These are phyloP conservation scores for Suhomyces anneliseae DNA, from an alignment of 1,139 yeast species.

Conservation along the genomic window DNA sequence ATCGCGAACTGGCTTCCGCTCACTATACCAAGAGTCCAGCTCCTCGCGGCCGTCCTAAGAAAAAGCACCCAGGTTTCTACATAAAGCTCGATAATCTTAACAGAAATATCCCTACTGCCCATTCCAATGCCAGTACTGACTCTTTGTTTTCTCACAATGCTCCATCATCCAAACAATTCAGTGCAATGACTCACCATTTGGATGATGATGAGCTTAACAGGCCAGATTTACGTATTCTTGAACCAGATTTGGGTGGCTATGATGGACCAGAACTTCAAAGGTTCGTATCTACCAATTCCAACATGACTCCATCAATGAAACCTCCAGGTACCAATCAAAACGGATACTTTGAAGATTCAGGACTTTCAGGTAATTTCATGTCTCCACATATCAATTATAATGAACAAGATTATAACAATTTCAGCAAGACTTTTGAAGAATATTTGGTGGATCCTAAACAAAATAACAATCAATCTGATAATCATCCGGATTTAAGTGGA, in stretches of 20 bases:
- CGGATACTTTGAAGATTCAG: slow-evolving; percentile 36
- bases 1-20: neutral
- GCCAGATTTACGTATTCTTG: slow-evolving; percentile 17
- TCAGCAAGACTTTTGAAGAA: slow-evolving; percentile 10
- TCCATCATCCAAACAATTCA: slow-evolving; percentile 7
- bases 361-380: slow-evolving; percentile 6
- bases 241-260: slow-evolving; percentile 21
- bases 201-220: slow-evolving; percentile 5
- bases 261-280: slow-evolving; percentile 13
- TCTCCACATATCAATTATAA: slow-evolving; percentile 12
- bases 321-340: slow-evolving; percentile 36
- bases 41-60: slow-evolving; percentile 10
- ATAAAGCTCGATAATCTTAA: slow-evolving; percentile 15
- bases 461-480: neutral
- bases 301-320: slow-evolving; percentile 42
- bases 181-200: slow-evolving; percentile 6
- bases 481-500: slow-evolving; percentile 20
- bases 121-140: slow-evolving; percentile 5
- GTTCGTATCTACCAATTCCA: slow-evolving; percentile 14
- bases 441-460: slow-evolving; percentile 6
- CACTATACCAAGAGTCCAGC: slow-evolving; percentile 1
- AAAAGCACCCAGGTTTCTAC: slow-evolving; percentile 16
- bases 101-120: neutral
- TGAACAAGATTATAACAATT: slow-evolving; percentile 11
- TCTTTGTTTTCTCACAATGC: slow-evolving; percentile 8